Evolutionary conservation across 139 green algal genomes (phyloP), one percentile per base, ranked within the genome.

Genomic region (Haematococcus sp.): DNA sequence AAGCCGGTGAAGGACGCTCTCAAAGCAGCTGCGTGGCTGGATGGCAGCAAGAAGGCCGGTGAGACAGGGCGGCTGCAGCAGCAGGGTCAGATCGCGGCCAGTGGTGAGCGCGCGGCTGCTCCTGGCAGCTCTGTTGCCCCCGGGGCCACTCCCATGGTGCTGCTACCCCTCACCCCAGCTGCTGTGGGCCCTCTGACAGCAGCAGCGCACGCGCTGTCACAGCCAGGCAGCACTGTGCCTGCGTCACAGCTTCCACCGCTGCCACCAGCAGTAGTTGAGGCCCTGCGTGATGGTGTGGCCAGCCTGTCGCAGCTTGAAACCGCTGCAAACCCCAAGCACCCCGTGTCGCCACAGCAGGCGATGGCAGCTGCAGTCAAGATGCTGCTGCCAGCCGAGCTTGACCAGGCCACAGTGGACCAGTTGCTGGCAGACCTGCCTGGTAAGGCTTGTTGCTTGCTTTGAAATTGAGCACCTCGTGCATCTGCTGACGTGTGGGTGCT

Each of bases 1-100:
- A 91, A 91, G 74, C 63, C n/a, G 1, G 69, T 86, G 3, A 91
- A 91, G 51, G 86, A 91, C 68, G 78, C 68, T 22, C 63, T 91
- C 15, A 89, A 86, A 55, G 65, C 59, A 2, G 30, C 34, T 1
- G 67, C 73, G n/a, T 84, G 68, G 76, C 73, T 91, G 60, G 75
- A 91, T 63, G 16, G 55, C 22, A 35, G 40, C 40, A 58, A 44
- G 70, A 74, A 75, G 59, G 80, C 60, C 16, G 35, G 61, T 11
- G 51, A 61, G 65, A 3, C 3, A 34, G 64, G 52, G 60, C 28
- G 23, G 30, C 49, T 46, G 40, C 66, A 73, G 66, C 66, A 61
- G 28, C 34, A 56, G 35, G 64, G 30, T 3, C 58, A 66, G 25
- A 35, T 34, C 19, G 40, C 7, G 40, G 40, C 40, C 7, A 11